Evolutionary conservation across 2,329 filamentous ascomycete species (phyloP).

Genomic region (Colletotrichum gigasporum): DNA sequence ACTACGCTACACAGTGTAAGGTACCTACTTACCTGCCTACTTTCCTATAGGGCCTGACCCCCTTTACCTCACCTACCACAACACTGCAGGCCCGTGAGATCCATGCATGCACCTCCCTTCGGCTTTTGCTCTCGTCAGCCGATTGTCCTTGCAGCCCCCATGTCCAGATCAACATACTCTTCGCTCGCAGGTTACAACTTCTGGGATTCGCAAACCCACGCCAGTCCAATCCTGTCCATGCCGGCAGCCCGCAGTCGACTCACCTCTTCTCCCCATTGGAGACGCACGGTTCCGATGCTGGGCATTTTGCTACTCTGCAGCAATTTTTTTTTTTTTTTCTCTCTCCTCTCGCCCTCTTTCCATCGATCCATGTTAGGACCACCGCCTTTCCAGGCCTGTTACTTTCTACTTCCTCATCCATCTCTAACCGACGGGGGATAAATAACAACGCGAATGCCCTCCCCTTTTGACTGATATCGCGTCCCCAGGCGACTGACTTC

Average conservation of each 20-base stretch:
- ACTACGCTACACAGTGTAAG: too few species aligned
- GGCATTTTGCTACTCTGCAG: constrained; percentile 8
- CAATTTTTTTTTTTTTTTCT: constrained; percentile 1
- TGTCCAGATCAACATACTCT: constrained; percentile 5
- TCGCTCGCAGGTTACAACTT: not conserved
- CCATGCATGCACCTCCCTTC: constrained; percentile 12
- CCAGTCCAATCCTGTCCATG: constrained; percentile 15
- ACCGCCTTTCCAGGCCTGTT: not conserved
- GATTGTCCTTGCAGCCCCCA: not conserved
- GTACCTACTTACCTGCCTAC: too few species aligned
- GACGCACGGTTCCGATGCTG: constrained; percentile 16
- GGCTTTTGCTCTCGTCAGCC: constrained; percentile 15
- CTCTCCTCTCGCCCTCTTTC: not conserved
- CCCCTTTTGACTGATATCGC: not conserved
- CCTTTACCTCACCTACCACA: too few species aligned
- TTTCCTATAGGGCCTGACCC: too few species aligned
- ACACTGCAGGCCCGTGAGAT: not conserved
- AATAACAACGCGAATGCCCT: constrained; percentile 28
- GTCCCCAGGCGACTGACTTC: not conserved
- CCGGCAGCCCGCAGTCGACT: not conserved
- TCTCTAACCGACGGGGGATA: constrained; percentile 2
- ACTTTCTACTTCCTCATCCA: not conserved
- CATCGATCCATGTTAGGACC: not conserved
- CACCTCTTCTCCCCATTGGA: not conserved
- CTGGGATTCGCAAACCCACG: not conserved